phyloP scores from a whole-genome alignment of 1,284 basidiomycete genomes.

The Cryptococcus amylolentus region DNA sequence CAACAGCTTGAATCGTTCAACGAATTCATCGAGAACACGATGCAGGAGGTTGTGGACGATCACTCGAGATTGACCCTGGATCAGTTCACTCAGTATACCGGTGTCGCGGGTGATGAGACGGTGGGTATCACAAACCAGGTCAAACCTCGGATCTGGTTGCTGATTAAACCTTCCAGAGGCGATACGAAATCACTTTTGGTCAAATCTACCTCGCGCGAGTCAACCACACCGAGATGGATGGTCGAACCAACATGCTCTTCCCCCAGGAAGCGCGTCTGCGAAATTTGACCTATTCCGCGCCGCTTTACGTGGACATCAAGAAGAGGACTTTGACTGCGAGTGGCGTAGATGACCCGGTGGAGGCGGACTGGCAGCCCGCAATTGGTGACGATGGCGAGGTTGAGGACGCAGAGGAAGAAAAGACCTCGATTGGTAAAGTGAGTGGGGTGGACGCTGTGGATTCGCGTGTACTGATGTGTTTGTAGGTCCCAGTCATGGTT shows the following conservation, averaged over 20 bases:
- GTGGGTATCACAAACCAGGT: conserved; percentile 38
- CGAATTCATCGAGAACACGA: conserved; percentile 99
- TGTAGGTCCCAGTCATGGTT: conserved; percentile 94
- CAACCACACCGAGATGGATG: conserved; percentile 92
- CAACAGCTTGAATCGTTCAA: conserved; percentile 99
- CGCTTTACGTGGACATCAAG: conserved; percentile 93
- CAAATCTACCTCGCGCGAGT: conserved; percentile 96
- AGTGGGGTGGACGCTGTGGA: conserved; percentile 29
- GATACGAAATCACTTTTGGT: conserved; percentile 95
- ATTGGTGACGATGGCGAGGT: conserved; percentile 62
- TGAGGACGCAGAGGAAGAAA: conserved; percentile 63
- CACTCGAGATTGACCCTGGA: conserved; percentile 89
- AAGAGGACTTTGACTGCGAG: conserved; percentile 77
- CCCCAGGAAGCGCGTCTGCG: conserved; percentile 96
- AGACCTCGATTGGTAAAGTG: conserved; percentile 95
- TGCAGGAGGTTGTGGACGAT: conserved; percentile 99
- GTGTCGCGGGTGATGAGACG: conserved; percentile 68
- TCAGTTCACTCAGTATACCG: conserved; percentile 92
- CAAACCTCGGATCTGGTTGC: neutral
- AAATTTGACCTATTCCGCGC: conserved; percentile 76
- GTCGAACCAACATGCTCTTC: conserved; percentile 86
- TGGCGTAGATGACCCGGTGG: conserved; percentile 67
- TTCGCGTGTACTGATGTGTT: neutral
- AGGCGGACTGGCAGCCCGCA: conserved; percentile 69
- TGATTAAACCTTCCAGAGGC: conserved; percentile 56